Base-by-base conservation (phyloP, 192 early-diverging fungal species). In the Ambispora gerdemannii region DNA sequence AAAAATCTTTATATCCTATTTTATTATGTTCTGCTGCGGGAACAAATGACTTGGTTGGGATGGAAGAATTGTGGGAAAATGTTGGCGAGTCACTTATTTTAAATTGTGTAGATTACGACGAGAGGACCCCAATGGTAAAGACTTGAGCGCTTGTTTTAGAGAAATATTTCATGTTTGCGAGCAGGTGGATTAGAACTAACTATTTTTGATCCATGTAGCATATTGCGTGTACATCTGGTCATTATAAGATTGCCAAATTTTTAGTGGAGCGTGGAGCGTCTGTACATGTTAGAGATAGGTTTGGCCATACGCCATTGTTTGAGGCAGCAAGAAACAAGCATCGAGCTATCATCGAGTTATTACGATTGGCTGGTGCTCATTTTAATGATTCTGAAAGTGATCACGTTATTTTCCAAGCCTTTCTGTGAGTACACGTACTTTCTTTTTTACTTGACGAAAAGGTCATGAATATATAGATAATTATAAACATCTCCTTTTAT, bases 271-370 rank as follows among this genome's bases (percentile, higher is more conserved):
- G 90, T 67, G 97, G 97, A 2, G 93, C 95, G 3, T 92, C 90
- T 33, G 91, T 98, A 20, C 96, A 99, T 74, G 80, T 89, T 24
- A 86, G 95, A 3, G 96, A 97, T 79, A 81, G 89, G 33, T 84
- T 86, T 51, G 93, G 95, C 0, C 96, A 94, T 69, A 95, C 93
- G 4, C 93, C 95, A 1, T 75, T 99, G 6, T 95, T 84, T 73
- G 89, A 94, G 70, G 94, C 95, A 0, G 86, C 92, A 7, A 75
- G 82, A 19, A 78, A 84, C 34, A 82, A 86, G 17, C 82, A 84
- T 50, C 67, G 76, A 2, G 86, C 88, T 56, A 84, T 89, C 52
- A 88, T 91, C 7, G 74, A 73, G 19, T 68, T 97, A 63, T 77
- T 98, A 47, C 51, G 86, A 6, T 74, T 89, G 36, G 88, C 92